phyloP scores from a whole-genome alignment of 2,329 filamentous ascomycete species.

The Aspergillus sojae region DNA sequence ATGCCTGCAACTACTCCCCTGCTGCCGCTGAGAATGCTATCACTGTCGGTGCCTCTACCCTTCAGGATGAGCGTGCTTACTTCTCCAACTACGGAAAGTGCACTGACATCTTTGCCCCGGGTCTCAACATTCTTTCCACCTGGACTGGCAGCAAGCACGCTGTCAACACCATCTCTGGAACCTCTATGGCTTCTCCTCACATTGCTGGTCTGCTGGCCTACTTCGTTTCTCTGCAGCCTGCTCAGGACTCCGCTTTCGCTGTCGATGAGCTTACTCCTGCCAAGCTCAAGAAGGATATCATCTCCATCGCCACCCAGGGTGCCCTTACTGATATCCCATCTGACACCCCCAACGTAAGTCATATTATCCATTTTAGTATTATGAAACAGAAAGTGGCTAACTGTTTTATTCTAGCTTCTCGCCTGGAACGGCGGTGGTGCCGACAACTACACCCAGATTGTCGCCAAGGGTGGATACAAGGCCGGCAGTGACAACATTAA shows the following conservation, averaged over 20 bases:
- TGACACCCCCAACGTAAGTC: slow-evolving; percentile 77
- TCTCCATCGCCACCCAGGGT: slow-evolving; percentile 78
- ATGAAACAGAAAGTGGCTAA: slow-evolving; percentile 24
- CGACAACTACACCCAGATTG: slow-evolving; percentile 84
- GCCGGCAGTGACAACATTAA: slow-evolving; percentile 36
- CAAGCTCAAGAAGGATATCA: slow-evolving; percentile 88
- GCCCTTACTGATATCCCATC: slow-evolving; percentile 79
- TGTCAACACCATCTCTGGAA: slow-evolving; percentile 98
- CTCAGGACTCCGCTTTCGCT: slow-evolving; percentile 85
- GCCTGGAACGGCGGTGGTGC: slow-evolving; percentile 98
- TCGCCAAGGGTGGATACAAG: slow-evolving; percentile 73
- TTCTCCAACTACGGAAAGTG: slow-evolving; percentile 99
- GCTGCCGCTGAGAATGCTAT: slow-evolving; percentile 89
- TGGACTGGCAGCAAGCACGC: slow-evolving; percentile 98
- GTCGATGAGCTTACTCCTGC: slow-evolving; percentile 87
- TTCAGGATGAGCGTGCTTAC: slow-evolving; percentile 95
- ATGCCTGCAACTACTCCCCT: slow-evolving; percentile 99
- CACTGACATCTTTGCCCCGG: slow-evolving; percentile 98
- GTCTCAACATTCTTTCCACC: slow-evolving; percentile 94
- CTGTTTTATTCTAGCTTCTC: slow-evolving; percentile 60
- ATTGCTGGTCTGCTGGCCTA: slow-evolving; percentile 96
- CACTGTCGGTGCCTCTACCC: slow-evolving; percentile 92
- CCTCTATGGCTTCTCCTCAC: slow-evolving; percentile 98
- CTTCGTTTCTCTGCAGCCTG: slow-evolving; percentile 93
- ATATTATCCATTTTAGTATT: neutral